Conservation (phyloP, 495 filamentous ascomycete genomes). For the Tuber indicum region DNA sequence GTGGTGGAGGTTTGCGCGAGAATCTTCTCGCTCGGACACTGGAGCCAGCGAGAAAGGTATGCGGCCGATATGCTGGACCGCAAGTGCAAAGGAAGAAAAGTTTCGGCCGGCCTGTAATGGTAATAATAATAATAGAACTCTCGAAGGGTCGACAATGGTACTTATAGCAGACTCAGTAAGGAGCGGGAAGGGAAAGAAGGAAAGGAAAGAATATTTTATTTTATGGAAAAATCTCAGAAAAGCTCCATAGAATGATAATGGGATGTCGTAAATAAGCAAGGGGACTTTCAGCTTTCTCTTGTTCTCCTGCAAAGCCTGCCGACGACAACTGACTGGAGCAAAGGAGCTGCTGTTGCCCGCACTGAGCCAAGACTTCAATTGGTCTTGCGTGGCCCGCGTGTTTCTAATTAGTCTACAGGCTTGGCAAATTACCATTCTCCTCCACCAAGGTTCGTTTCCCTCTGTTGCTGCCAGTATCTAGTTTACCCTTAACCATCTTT, state of each 20-base stretch:
- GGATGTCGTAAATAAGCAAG: background rate
- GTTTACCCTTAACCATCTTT: background rate
- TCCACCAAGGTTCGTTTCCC: background rate
- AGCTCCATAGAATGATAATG: background rate
- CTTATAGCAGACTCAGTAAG: background rate
- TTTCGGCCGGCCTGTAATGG: background rate
- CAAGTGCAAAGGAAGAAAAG: background rate
- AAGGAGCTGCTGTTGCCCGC: background rate
- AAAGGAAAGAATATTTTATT: background rate
- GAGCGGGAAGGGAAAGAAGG: background rate
- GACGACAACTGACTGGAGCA: background rate
- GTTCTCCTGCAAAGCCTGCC: too few species aligned
- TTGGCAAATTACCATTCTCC: background rate
- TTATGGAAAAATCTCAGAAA: background rate
- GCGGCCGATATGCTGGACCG: conserved; percentile 5
- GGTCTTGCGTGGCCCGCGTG: background rate
- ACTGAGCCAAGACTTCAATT: background rate
- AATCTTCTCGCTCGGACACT: conserved; percentile 30
- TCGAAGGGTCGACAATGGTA: background rate
- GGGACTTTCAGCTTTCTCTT: background rate
- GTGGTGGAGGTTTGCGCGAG: conserved; percentile 46
- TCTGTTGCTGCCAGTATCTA: background rate
- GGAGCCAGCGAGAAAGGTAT: conserved; percentile 24
- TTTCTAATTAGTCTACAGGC: background rate
- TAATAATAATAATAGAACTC: background rate